Base-by-base conservation (phyloP, 306 rosid genomes). In the Dalbergia oliveri region DNA sequence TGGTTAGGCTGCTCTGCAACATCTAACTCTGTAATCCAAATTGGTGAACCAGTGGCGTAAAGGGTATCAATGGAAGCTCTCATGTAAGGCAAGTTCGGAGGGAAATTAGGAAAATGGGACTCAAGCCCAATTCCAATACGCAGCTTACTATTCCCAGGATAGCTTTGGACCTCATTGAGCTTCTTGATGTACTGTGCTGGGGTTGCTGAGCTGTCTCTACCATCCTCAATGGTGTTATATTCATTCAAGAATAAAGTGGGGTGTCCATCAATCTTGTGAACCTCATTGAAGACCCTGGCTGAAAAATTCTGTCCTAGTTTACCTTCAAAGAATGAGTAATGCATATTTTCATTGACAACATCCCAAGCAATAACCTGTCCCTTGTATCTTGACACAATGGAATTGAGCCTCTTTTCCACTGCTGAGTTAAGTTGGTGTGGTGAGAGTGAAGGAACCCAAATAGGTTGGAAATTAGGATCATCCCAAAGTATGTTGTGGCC, bases 21-120 rank as follows among this genome's bases (percentile, higher is more conserved):
- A 61, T 94, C 98, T 23, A 94, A 2, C 81, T 92, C 97, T 3
- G 98, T 88, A 2, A 94, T 68, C 98, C 98, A 94, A 79, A 94
- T 70, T 6, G 97, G 90, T 0, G 73, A 81, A 8, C 90, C 73
- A 10, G 90, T 57, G 18, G 94, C 84, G 12, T 85, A 93, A 75
- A 92, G 97, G 4, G 45, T 66, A 73, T 94, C 98, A 60, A 94
- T 66, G 5, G 94, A 64, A 49, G 97, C 68, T 82, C 97, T 92
- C 21, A 92, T 77, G 59, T 89, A 91, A 67, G 93, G 78, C 56
- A 91, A 37, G 39, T 92, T 82, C 3, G 90, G 89, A 80, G 82
- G 19, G 0, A 0, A 3, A 50, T 6, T 10, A 56, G 61, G 37
- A 43, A 92, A 94, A 88, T 94, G 97, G 1, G 89, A 33, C 84